Evolutionary conservation across 768 basidiomycete genomes (phyloP).

Genomic region (Kondoa subrosea): DNA sequence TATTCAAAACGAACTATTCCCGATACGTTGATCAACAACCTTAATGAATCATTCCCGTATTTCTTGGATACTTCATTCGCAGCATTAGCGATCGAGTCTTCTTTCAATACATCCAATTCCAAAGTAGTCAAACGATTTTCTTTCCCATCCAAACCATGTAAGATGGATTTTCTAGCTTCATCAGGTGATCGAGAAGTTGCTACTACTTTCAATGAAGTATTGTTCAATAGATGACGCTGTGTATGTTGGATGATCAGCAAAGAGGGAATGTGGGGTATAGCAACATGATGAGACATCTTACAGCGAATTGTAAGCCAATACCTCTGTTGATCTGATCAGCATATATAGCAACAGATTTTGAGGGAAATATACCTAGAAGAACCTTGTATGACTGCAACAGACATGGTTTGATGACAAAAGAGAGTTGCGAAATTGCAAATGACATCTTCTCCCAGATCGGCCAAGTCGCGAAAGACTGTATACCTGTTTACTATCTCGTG

Average conservation of each 20-base stretch:
- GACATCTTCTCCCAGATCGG: neutral
- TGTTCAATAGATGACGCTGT: neutral
- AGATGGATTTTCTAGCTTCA: conserved; percentile 5
- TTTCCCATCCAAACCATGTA: neutral
- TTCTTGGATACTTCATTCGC: conserved; percentile 1
- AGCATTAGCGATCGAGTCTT: conserved; percentile 1
- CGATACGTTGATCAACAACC: conserved; percentile 4
- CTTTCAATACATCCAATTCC: conserved; percentile 2
- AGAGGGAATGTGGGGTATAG: neutral
- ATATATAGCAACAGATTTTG: neutral
- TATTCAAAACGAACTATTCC: neutral
- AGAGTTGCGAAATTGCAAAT: neutral
- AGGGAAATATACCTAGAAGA: conserved; percentile 1
- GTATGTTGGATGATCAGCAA: neutral
- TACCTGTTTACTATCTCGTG: neutral
- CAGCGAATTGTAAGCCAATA: conserved; percentile 5
- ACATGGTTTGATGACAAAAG: neutral
- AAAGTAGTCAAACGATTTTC: neutral
- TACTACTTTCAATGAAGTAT: neutral
- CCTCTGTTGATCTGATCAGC: neutral
- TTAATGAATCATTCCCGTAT: neutral
- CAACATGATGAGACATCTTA: neutral
- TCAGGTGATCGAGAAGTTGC: neutral
- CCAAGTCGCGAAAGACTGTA: neutral
- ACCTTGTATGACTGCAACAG: conserved; percentile 6